A percentile compares a stretch with the other conserved stretches of the same genome.
Evolutionary conservation across 2,329 filamentous ascomycete genomes (phyloP).

Genomic region (Microsporum ferrugineum): DNA sequence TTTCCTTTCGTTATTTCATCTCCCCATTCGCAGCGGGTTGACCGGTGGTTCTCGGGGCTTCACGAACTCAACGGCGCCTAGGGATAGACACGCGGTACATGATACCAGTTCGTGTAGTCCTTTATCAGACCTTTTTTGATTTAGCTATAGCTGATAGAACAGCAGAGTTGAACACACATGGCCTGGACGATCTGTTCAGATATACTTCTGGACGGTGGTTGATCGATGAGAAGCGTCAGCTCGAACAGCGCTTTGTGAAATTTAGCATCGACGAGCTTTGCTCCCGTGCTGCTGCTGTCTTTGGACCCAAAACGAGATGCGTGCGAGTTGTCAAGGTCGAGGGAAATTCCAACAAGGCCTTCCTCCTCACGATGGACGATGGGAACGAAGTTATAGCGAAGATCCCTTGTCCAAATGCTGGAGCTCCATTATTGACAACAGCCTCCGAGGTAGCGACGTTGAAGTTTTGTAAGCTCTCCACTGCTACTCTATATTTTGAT

Average conservation of each 20-base stretch:
- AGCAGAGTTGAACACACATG: background rate
- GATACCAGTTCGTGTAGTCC: background rate
- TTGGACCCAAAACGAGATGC: slow-evolving; percentile 3
- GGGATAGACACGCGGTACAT: background rate
- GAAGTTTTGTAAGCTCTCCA: background rate
- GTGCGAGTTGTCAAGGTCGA: slow-evolving; percentile 21
- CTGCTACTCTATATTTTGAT: background rate
- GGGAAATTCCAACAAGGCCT: slow-evolving; percentile 22
- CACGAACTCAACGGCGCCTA: background rate
- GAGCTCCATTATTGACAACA: slow-evolving; percentile 12
- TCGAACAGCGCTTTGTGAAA: slow-evolving; percentile 18
- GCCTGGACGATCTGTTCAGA: slow-evolving; percentile 12
- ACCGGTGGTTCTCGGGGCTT: background rate
- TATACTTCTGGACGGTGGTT: slow-evolving; percentile 23
- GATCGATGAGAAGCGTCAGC: slow-evolving; percentile 22
- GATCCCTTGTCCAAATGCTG: slow-evolving; percentile 15
- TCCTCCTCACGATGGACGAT: slow-evolving; percentile 16
- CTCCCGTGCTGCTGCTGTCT: background rate
- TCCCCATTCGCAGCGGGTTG: background rate
- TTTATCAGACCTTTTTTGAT: background rate
- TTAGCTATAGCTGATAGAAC: background rate
- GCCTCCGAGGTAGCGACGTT: slow-evolving; percentile 18
- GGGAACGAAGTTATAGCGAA: slow-evolving; percentile 11
- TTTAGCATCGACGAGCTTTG: slow-evolving; percentile 26
- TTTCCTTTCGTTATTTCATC: background rate